phyloP scores from a whole-genome alignment of 2,329 filamentous ascomycete species.

The Pyricularia grisea region DNA sequence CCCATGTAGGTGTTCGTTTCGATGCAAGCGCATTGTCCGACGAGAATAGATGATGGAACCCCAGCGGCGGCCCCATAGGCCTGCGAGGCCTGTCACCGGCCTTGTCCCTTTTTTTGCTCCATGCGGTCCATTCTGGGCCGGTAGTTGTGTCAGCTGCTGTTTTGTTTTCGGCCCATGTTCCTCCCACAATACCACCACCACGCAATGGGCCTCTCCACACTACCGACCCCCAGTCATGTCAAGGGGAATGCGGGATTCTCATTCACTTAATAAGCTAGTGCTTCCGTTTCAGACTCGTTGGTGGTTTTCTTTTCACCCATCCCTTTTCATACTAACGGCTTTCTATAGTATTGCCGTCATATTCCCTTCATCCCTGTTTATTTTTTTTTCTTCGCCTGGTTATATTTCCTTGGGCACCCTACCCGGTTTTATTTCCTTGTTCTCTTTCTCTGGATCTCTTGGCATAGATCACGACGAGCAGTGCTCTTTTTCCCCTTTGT shows the following conservation, averaged over 20 bases:
- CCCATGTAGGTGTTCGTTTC: neutral
- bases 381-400: neutral
- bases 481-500: constrained; percentile 3
- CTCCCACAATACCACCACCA: neutral
- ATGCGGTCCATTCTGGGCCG: neutral
- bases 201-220: neutral
- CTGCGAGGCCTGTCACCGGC: neutral
- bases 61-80: neutral
- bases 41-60: neutral
- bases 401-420: neutral
- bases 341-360: neutral
- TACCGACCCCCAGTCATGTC: neutral
- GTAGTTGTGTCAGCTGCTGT: constrained; percentile 1
- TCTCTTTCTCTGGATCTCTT: neutral
- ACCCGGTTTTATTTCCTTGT: neutral
- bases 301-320: neutral
- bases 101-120: neutral
- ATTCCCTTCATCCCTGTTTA: neutral
- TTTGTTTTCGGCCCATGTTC: neutral
- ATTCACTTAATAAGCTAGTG: constrained; percentile 1
- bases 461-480: constrained; percentile 3
- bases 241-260: neutral
- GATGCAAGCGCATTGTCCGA: neutral
- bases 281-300: neutral
- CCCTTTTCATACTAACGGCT: neutral